Base-by-base conservation (phyloP, 2,329 filamentous ascomycete genomes). In the Aspergillus sp. region DNA sequence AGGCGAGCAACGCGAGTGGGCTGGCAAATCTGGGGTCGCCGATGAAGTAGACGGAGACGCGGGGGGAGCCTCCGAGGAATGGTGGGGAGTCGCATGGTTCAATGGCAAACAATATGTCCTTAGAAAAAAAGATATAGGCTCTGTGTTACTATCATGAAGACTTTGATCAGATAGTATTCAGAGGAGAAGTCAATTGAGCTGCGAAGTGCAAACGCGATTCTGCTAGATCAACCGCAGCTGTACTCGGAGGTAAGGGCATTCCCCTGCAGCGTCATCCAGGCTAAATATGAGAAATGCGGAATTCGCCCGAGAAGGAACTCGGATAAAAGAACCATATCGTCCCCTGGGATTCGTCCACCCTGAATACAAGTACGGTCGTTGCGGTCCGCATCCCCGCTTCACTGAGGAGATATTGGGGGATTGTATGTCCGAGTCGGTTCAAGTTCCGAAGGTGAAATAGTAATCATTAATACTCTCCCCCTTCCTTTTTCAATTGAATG, bases 21-120 rank as follows among this genome's bases (percentile, higher is more conserved):
- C 15, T 49, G 35, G 15, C 51, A 25, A 13, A 44, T 5, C 6
- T 49, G 49, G 19, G 41, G 44, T 20, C 46, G 56, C 44, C 56
- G 54, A 49, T 53, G 47, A 48, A 49, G 41, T n/a, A 50, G 52
- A 55, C 56, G 56, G 52, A 60, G 59, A 54, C 43, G 49, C 57
- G 59, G 53, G 56, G 62, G 54, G 53, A 58, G 57, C 7, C 53
- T 57, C 52, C 60, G 56, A 49, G 56, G 48, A 38, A 51, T 41
- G 9, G 52, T 45, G 7, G 58, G 39, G 3, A 53, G 38, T 51
- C 57, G 52, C 63, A 67, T 65, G 12, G 30, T 49, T 41, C 7
- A 30, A 41, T 25, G 41, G 41, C n/a, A 19, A 32, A 7, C 42
- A 13, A 20, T n/a, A 19, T 13, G 42, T 30, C 15, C 19, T 20